A percentile compares a stretch with the other conserved stretches of the same genome.
Evolutionary conservation across 2,329 filamentous ascomycete genomes (phyloP).

Genomic region (Sordariomycetes sp.): DNA sequence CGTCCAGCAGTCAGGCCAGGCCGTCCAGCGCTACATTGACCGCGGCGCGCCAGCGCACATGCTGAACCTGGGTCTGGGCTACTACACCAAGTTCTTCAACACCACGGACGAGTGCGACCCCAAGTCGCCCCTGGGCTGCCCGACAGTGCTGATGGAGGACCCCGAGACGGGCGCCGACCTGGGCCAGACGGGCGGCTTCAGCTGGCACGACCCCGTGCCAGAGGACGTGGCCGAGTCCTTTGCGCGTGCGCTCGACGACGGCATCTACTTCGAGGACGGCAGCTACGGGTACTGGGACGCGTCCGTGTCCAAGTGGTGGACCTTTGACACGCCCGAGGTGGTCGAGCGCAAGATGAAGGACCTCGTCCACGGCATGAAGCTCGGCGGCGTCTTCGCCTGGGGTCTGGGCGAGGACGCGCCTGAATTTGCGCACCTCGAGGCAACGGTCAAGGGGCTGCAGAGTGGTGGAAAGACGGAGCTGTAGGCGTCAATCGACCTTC

Average conservation of each 20-base stretch:
- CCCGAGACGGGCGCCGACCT: constrained; percentile 46
- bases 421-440: constrained; percentile 28
- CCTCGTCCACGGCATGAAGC: constrained; percentile 42
- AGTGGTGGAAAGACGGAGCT: constrained; percentile 16
- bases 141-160: constrained; percentile 48
- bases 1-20: constrained; percentile 42
- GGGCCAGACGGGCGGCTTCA: constrained; percentile 48
- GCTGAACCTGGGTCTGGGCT: constrained; percentile 56
- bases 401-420: constrained; percentile 59
- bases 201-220: constrained; percentile 48
- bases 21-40: constrained; percentile 50
- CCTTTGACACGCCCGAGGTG: constrained; percentile 56
- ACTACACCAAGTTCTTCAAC: constrained; percentile 57
- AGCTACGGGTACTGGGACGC: constrained; percentile 63
- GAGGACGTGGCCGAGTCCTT: constrained; percentile 48
- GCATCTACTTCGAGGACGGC: constrained; percentile 47
- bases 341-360: constrained; percentile 53
- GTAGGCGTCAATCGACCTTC: no score
- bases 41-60: constrained; percentile 41
- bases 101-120: constrained; percentile 31
- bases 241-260: constrained; percentile 39
- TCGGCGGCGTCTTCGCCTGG: constrained; percentile 71
- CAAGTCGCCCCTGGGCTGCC: constrained; percentile 39
- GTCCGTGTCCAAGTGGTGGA: constrained; percentile 57
- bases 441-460: constrained; percentile 16